Percentiles rank a stretch among this genome's conserved stretches.
phyloP scores from a whole-genome alignment of 2,329 filamentous ascomycete species.

The Furcasterigmium sp. region DNA sequence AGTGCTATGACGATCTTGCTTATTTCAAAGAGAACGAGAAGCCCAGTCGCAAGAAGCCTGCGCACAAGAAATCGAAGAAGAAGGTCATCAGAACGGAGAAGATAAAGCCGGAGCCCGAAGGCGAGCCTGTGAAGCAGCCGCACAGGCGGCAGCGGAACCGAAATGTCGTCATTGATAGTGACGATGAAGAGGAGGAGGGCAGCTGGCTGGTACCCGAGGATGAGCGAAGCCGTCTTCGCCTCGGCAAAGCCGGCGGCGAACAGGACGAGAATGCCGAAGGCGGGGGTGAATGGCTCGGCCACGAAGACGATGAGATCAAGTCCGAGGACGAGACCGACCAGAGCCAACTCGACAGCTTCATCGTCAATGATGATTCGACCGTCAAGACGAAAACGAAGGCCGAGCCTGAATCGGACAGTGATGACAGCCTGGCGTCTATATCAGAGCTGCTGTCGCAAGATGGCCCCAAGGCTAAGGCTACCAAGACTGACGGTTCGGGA shows the following conservation, averaged over 20 bases:
- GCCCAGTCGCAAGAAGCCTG: constrained; percentile 29
- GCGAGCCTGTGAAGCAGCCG: constrained; percentile 2
- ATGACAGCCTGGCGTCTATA: constrained; percentile 30
- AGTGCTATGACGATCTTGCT: constrained; percentile 72
- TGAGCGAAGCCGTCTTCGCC: constrained; percentile 52
- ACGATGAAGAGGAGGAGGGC: constrained; percentile 64
- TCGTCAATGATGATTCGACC: constrained; percentile 43
- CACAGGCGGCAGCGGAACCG: constrained; percentile 39
- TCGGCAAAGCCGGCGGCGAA: constrained; percentile 77
- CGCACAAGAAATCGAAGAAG: constrained; percentile 28
- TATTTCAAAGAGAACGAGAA: constrained; percentile 48
- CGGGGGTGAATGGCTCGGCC: constrained; percentile 71
- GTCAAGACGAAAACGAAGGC: constrained; percentile 23
- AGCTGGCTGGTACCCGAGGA: constrained; percentile 75
- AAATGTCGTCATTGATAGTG: constrained; percentile 59
- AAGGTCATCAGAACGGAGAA: constrained; percentile 13
- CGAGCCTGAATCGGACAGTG: constrained; percentile 18
- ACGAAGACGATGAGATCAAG: constrained; percentile 59
- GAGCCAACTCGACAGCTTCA: constrained; percentile 50
- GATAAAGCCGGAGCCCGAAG: constrained; percentile 11
- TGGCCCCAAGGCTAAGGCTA: constrained; percentile 22
- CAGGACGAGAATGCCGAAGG: constrained; percentile 86
- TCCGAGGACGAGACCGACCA: constrained; percentile 50
- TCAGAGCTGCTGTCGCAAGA: constrained; percentile 27
- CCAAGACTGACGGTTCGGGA: constrained; percentile 4